Evolutionary conservation across 306 rosid species (phyloP), one percentile per base, ranked within the genome.

Genomic region (Prunus campanulata): DNA sequence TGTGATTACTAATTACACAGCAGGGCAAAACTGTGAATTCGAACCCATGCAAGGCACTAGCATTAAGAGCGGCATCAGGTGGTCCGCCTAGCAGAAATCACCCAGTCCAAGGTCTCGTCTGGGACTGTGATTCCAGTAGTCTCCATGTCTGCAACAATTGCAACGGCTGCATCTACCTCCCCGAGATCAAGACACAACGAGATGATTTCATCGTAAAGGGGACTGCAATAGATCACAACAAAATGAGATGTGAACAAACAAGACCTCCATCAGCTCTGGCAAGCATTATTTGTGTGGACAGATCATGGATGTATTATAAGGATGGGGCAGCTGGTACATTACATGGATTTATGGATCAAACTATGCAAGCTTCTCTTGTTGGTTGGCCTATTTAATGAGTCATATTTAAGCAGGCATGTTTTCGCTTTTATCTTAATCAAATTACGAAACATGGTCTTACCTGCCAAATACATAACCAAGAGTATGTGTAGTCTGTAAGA

Each of bases 161-260:
- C 99, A 76, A 92, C 88, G 78, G 99, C 99, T 2, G 97, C 97
- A 88, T 95, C 99, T 29, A 87, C 86, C 76, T 95, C 99, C 78
- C 93, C 97, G 39, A 89, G 88, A 79, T 95, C 97, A 48, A 92
- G 86, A 78, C 97, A 92, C 25, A 90, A 74, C 48, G 85, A 84
- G 65, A 92, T 87, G 82, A 92, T 75, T 87, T 95, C 97, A 27
- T 90, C 99, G 61, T 95, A 95, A 39, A 92, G 89, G 1, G 91
- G 83, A 68, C 99, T 95, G 97, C 83, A 79, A 81, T 30, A 68
- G 65, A 70, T 11, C 20, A 70, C 67, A 35, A 74, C 72, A 55
- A 15, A 12, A 71, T 75, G 18, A 77, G 83, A 57, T 22, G 77
- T 63, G 27, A 66, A 66, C 66, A 7, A 39, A 68, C 73, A 75